A percentile compares a stretch with the other conserved stretches of the same genome.
Conservation (phyloP, 805 yeast species). For the Saccharomycopsis synnaedendra region DNA sequence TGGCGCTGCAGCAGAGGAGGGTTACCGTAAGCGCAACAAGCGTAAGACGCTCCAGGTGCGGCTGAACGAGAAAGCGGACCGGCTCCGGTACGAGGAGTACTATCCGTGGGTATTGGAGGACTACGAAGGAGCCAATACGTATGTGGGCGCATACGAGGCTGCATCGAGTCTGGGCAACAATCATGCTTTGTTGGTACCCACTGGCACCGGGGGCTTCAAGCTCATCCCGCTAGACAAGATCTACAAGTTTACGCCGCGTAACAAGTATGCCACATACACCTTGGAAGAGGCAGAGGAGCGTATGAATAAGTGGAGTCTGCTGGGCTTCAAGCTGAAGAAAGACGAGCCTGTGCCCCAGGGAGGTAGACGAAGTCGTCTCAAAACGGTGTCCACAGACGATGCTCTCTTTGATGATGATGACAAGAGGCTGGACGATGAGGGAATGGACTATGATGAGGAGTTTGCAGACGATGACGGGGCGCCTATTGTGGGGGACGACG, state of each 20-base stretch:
- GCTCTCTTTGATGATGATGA: conserved; percentile 22
- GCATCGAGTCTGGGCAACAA: conserved; percentile 36
- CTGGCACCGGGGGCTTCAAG: conserved; percentile 69
- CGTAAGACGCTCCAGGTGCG: conserved; percentile 79
- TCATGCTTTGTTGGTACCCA: conserved; percentile 80
- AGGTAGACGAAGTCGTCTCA: conserved; percentile 24
- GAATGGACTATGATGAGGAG: conserved; percentile 89
- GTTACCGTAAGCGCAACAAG: conserved; percentile 50
- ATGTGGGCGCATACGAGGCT: conserved; percentile 95
- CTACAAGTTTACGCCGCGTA: conserved; percentile 86
- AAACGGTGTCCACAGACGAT: conserved; percentile 35
- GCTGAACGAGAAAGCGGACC: conserved; percentile 72
- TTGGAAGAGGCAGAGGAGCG: conserved; percentile 93
- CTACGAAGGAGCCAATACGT: conserved; percentile 85
- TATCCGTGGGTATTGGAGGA: conserved; percentile 99
- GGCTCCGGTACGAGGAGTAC: conserved; percentile 86
- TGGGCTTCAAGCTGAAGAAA: conserved; percentile 28
- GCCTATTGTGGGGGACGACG: conserved; percentile 52
- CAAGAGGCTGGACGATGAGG: conserved; percentile 74
- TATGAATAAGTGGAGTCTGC: conserved; percentile 49
- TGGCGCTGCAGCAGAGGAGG: background rate
- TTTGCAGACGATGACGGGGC: conserved; percentile 99
- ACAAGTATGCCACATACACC: conserved; percentile 86
- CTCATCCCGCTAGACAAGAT: conserved; percentile 94
- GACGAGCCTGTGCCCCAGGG: background rate